A percentile compares a stretch with the other conserved stretches of the same genome.
Evolutionary conservation across 306 rosid species (phyloP).

Genomic region (Medicago lupulina): DNA sequence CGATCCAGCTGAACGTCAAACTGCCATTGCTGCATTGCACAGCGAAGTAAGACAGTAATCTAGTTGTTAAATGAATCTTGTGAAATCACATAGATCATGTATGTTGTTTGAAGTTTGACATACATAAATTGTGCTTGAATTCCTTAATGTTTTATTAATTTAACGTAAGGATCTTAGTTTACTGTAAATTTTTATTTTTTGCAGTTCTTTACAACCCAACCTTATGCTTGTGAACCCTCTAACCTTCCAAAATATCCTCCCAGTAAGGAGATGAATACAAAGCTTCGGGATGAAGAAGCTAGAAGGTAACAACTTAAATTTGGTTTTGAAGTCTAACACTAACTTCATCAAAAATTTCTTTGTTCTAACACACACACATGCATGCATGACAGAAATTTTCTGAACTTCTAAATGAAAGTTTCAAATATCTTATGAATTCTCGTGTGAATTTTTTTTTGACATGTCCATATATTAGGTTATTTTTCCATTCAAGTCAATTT

Average conservation of each 20-base stretch:
- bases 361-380: slow-evolving; percentile 7
- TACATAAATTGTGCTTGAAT: slow-evolving; percentile 7
- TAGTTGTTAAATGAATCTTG: slow-evolving; percentile 13
- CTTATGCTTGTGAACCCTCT: slow-evolving; percentile 88
- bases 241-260: slow-evolving; percentile 95
- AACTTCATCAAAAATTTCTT: slow-evolving; percentile 9
- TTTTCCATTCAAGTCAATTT: too few species aligned
- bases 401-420: background rate
- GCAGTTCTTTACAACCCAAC: slow-evolving; percentile 78
- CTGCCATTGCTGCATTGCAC: slow-evolving; percentile 79
- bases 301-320: slow-evolving; percentile 63
- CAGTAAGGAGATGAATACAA: slow-evolving; percentile 91
- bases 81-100: background rate
- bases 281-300: slow-evolving; percentile 82
- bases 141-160: background rate
- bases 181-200: slow-evolving; percentile 36
- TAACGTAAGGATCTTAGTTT: background rate
- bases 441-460: background rate
- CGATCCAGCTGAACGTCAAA: slow-evolving; percentile 81
- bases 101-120: slow-evolving; percentile 16
- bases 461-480: background rate
- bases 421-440: background rate
- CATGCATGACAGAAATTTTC: background rate
- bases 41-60: slow-evolving; percentile 71
- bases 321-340: slow-evolving; percentile 23